Evolutionary conservation across 345 rosid species (phyloP).

Genomic region (Melaleuca quinquenervia): DNA sequence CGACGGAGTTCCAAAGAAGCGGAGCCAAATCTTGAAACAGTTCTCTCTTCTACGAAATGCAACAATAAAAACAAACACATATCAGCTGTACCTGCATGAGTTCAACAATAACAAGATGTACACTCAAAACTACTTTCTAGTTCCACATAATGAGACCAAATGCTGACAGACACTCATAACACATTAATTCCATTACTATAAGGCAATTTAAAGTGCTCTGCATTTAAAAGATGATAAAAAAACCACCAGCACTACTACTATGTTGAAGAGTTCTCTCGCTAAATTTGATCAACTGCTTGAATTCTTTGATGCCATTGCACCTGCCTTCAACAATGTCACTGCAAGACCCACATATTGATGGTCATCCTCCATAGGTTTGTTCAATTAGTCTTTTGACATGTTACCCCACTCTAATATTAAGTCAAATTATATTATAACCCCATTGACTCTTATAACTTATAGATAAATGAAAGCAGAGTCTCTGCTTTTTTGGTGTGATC

Average conservation of each 20-base stretch:
- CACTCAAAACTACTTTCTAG: conserved; percentile 18
- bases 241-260: neutral
- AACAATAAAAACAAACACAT: conserved; percentile 4
- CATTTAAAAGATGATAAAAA: neutral
- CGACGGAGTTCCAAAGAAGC: conserved; percentile 77
- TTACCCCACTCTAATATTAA: neutral
- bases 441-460: neutral
- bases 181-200: neutral
- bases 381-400: neutral
- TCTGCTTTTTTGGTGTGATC: neutral
- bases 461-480: neutral
- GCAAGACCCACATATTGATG: neutral
- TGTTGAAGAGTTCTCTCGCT: neutral
- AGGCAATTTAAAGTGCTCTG: neutral
- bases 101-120: conserved; percentile 31
- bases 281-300: neutral
- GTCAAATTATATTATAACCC: neutral
- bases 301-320: neutral
- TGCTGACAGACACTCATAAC: conserved; percentile 18
- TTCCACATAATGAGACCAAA: conserved; percentile 21
- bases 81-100: conserved; percentile 34
- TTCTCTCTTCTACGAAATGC: conserved; percentile 65
- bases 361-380: neutral
- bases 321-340: neutral
- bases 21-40: conserved; percentile 96